Evolutionary conservation across 75 land plant genomes (phyloP), one percentile per base, ranked within the genome.

Genomic region (Cryptomeria japonica): DNA sequence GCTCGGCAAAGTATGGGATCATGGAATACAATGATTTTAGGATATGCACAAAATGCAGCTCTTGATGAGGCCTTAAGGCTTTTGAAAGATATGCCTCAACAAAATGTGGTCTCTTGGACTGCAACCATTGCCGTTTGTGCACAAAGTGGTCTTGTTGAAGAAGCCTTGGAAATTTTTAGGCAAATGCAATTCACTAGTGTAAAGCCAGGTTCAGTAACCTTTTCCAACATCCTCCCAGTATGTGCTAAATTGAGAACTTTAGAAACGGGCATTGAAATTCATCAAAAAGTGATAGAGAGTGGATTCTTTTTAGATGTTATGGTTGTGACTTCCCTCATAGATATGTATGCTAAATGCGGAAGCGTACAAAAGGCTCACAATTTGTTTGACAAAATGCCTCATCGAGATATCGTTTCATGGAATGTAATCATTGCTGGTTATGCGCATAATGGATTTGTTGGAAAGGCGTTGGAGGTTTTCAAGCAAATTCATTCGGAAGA

Each of bases 381-480:
- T 1, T 19, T 87, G 86, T 89, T 91, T 56, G 87, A 89, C 49
- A 88, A 84, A 85, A 86, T 89, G 44, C 68, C 3, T 55, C 55
- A 87, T 15, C 90, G 86, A 47, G 93, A 92, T 61, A 84, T 90
- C 86, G 90, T 93, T 31, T 87, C 91, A 22, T 95, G 95, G 94
- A 95, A 90, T 87, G 91, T 93, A 5, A 87, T 92, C 68, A 46
- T 93, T 55, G 80, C 92, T 75, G 95, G 93, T 39, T 95, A 87
- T 89, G 93, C 92, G 41, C 86, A 76, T 0, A 89, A 88, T 86
- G 94, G 93, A 58, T 22, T 87, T 34, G 78, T 80, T 86, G 10
- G 46, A 2, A 87, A 90, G 75, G 93, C 89, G 5, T 83, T 92
- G 84, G 91, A 87, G 72, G 84, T 87, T 64, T 90, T 89, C 47